Conservation (phyloP, 441 rosid species). For the Syzygium malaccense region DNA sequence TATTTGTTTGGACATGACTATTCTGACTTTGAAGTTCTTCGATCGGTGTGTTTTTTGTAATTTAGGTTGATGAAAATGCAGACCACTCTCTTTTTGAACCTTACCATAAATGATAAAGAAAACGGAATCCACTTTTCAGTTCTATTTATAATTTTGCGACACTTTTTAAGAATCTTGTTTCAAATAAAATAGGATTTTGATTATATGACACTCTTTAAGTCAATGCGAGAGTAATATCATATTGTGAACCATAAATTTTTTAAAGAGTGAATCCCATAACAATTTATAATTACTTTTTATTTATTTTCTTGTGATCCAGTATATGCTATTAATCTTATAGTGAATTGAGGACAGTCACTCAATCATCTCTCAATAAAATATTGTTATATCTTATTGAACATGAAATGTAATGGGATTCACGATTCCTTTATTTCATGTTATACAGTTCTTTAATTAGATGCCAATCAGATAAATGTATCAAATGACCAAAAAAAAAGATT, state of each 20-base stretch:
- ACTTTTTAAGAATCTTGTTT: background rate
- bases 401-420: fast-evolving
- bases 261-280: no score
- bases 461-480: background rate
- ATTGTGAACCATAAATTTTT: no score
- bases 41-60: background rate
- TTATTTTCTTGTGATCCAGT: no score
- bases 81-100: background rate
- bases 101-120: background rate
- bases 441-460: background rate
- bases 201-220: no score
- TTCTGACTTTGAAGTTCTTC: background rate
- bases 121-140: background rate
- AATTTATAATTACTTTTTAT: no score
- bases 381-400: background rate
- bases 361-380: no score
- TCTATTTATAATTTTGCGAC: background rate
- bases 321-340: no score
- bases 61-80: background rate
- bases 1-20: background rate
- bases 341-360: no score
- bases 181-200: no score
- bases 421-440: background rate
- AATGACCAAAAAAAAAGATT: background rate
- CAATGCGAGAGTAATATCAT: no score